Evolutionary conservation across 352 stramenopile species (phyloP).

Genomic region (Phytophthora aleatoria): DNA sequence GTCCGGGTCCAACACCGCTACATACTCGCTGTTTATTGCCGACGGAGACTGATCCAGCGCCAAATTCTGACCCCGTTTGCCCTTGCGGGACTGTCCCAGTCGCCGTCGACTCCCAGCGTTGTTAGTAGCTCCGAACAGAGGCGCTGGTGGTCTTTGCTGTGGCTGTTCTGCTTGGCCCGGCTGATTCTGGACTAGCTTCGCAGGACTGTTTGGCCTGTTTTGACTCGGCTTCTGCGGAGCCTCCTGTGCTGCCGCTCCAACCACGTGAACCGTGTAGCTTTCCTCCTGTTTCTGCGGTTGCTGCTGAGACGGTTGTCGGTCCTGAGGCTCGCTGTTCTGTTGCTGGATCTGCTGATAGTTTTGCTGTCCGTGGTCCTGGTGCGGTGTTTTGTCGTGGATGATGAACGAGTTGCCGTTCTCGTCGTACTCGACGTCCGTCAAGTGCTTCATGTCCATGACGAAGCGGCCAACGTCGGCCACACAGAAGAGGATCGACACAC

Average conservation of each 20-base stretch:
- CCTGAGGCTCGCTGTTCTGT: constrained; percentile 2
- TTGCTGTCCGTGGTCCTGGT: constrained; percentile 8
- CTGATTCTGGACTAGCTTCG: constrained; percentile 1
- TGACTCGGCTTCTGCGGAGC: constrained; percentile 11
- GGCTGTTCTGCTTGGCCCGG: constrained; percentile 6
- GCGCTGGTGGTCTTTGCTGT: constrained; percentile 14
- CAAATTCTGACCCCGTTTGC: constrained; percentile 21
- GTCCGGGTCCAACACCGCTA: constrained; percentile 39
- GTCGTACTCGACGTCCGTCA: constrained; percentile 74
- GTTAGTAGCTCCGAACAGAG: constrained; percentile 19
- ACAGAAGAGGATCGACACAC: constrained; percentile 73
- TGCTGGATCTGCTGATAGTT: constrained; percentile 5
- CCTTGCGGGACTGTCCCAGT: constrained; percentile 17
- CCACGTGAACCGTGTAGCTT: constrained; percentile 33
- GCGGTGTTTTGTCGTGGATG: constrained; percentile 18
- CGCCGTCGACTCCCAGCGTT: constrained; percentile 27
- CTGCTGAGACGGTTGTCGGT: constrained; percentile 7
- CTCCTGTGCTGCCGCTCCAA: constrained; percentile 13
- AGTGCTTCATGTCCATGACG: constrained; percentile 70
- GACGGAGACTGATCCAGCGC: constrained; percentile 36
- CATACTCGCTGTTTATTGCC: constrained; percentile 40
- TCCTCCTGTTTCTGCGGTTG: constrained; percentile 20
- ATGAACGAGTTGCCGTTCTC: constrained; percentile 52
- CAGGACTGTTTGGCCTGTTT: constrained; percentile 18
- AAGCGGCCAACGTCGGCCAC: constrained; percentile 73